phyloP scores from a whole-genome alignment of 176 grass and related monocot genomes.

The Panicum miliaceum region DNA sequence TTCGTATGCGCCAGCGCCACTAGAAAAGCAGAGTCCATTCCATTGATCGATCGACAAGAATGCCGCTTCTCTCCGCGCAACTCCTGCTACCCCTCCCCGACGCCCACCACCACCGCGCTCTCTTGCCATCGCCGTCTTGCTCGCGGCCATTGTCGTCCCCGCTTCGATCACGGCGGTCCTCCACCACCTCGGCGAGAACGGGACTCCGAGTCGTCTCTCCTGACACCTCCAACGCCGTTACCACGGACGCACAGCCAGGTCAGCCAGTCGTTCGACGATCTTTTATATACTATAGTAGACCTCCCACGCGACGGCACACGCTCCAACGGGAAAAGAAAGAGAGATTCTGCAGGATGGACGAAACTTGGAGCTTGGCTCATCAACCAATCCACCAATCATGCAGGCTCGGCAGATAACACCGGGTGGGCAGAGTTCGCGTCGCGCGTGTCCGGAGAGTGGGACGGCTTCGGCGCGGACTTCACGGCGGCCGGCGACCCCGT shows the following conservation, averaged over 20 bases:
- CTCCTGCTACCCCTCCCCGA: constrained; percentile 2
- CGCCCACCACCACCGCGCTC: neutral
- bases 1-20: no score
- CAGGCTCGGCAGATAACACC: neutral
- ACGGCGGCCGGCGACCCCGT: constrained; percentile 61
- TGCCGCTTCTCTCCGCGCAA: constrained; percentile 38
- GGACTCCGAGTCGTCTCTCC: constrained; percentile 29
- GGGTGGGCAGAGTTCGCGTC: constrained; percentile 69
- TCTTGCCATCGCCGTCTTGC: neutral
- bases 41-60: neutral
- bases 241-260: constrained; percentile 44
- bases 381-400: neutral
- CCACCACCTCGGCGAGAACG: neutral
- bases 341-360: neutral
- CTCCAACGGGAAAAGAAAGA: neutral
- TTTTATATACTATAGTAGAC: no score
- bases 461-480: constrained; percentile 90
- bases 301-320: constrained; percentile 33
- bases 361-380: neutral
- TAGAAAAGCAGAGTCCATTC: neutral
- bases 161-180: neutral
- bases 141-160: neutral
- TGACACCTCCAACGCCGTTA: neutral
- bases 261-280: neutral
- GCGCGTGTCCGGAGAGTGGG: constrained; percentile 92